A percentile compares a stretch with the other conserved stretches of the same genome.
These are phyloP conservation scores for Rutidosis leptorrhynchoides DNA, from an alignment of 129 eudicot species.

Conservation along the genomic window DNA sequence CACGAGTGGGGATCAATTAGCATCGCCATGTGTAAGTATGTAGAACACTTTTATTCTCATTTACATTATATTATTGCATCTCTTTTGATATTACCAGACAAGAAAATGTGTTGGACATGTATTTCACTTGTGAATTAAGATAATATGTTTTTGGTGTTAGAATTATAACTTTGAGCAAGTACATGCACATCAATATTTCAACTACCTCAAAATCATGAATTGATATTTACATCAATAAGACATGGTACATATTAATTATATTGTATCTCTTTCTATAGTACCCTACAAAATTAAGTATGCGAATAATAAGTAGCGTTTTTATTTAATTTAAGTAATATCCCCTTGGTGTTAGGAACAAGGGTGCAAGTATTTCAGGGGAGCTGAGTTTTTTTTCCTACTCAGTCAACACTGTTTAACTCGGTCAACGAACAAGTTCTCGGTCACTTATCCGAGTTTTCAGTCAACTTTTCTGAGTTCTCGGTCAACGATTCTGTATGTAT, in stretches of 20 bases:
- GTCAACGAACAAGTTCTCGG: too few relatives aligned
- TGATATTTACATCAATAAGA: neutral
- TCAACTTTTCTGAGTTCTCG: too few relatives aligned
- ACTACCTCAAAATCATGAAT: neutral
- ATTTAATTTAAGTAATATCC: neutral
- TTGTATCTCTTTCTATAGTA: neutral
- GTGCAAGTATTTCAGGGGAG: too few relatives aligned
- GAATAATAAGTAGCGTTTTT: neutral
- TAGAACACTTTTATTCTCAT: neutral
- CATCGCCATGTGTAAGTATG: constrained; percentile 42
- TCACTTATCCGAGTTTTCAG: too few relatives aligned
- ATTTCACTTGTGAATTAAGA: neutral
- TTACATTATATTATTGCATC: neutral
- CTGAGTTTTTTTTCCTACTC: too few relatives aligned
- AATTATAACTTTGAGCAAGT: neutral
- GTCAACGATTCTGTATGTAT: too few relatives aligned
- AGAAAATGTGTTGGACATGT: constrained; percentile 1
- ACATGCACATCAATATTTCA: neutral
- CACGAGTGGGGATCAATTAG: constrained; percentile 24
- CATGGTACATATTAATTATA: neutral
- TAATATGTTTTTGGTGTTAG: neutral
- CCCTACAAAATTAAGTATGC: neutral
- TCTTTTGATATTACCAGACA: neutral
- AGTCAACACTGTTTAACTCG: too few relatives aligned
- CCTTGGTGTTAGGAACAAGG: neutral